phyloP scores from a whole-genome alignment of 163 green algal genomes.

The Chlorella variabilis region DNA sequence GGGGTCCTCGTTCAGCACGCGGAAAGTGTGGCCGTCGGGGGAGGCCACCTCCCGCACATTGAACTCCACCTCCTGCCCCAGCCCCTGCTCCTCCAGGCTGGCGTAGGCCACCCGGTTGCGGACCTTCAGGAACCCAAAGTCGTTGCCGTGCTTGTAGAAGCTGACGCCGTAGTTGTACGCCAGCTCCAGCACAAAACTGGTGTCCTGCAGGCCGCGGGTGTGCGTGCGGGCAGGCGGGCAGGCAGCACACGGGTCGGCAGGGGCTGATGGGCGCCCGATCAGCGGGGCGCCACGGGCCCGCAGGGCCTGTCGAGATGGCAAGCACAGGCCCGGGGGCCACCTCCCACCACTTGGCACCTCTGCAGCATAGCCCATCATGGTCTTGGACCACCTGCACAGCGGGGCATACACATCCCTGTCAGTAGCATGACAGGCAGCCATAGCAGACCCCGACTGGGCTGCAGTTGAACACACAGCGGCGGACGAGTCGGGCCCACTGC shows the following conservation, averaged over 20 bases:
- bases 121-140: constrained; percentile 53
- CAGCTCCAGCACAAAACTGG: constrained; percentile 56
- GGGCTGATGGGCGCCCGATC: no score
- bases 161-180: constrained; percentile 28
- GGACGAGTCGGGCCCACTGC: no score
- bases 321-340: no score
- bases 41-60: constrained; percentile 31
- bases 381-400: constrained; percentile 35
- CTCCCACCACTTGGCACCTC: no score
- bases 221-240: background rate
- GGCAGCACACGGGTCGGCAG: no score
- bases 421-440: no score
- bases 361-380: constrained; percentile 56
- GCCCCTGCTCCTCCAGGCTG: constrained; percentile 10
- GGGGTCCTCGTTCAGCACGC: constrained; percentile 41
- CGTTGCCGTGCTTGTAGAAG: constrained; percentile 60
- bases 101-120: constrained; percentile 43
- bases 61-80: constrained; percentile 30
- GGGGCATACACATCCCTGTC: no score
- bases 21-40: constrained; percentile 33
- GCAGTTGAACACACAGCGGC: no score
- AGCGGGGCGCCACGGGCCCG: no score
- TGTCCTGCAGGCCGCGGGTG: constrained; percentile 17
- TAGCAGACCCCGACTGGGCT: no score
- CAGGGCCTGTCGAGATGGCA: no score